Conservation (phyloP, 306 rosid genomes). For the Rosa persica region DNA sequence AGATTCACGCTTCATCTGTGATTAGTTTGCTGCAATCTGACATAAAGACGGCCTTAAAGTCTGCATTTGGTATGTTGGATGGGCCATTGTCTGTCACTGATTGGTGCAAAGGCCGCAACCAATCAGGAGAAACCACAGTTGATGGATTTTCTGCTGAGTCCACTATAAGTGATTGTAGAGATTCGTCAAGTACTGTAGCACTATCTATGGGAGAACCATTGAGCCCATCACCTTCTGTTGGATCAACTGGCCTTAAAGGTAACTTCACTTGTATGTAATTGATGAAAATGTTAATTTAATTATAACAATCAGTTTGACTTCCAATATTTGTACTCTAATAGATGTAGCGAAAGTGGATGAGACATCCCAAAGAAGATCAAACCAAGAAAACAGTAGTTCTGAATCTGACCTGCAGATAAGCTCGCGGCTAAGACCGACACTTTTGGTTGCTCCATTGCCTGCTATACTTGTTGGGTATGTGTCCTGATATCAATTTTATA, state of each 20-base stretch:
- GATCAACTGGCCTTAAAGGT: slow-evolving; percentile 82
- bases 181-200: slow-evolving; percentile 51
- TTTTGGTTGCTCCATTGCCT: slow-evolving; percentile 79
- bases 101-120: slow-evolving; percentile 97
- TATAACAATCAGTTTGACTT: slow-evolving; percentile 30
- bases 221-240: slow-evolving; percentile 90
- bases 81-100: slow-evolving; percentile 88
- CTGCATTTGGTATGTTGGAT: slow-evolving; percentile 82
- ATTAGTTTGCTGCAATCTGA: slow-evolving; percentile 92
- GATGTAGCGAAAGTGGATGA: slow-evolving; percentile 81
- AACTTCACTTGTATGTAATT: slow-evolving; percentile 11
- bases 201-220: slow-evolving; percentile 60
- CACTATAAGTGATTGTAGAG: slow-evolving; percentile 76
- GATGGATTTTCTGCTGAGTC: slow-evolving; percentile 90
- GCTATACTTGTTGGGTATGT: slow-evolving; percentile 95
- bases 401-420: slow-evolving; percentile 68
- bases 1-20: slow-evolving; percentile 85
- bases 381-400: slow-evolving; percentile 65
- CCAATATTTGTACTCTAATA: slow-evolving; percentile 47
- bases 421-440: slow-evolving; percentile 76
- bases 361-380: slow-evolving; percentile 73
- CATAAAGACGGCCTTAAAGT: slow-evolving; percentile 85
- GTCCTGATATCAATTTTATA: slow-evolving; percentile 4
- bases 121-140: slow-evolving; percentile 55
- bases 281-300: slow-evolving; percentile 23